Percentiles rank a stretch among this genome's conserved stretches.
phyloP scores from a whole-genome alignment of 805 yeast genomes.

The Debaryomyces castellii region DNA sequence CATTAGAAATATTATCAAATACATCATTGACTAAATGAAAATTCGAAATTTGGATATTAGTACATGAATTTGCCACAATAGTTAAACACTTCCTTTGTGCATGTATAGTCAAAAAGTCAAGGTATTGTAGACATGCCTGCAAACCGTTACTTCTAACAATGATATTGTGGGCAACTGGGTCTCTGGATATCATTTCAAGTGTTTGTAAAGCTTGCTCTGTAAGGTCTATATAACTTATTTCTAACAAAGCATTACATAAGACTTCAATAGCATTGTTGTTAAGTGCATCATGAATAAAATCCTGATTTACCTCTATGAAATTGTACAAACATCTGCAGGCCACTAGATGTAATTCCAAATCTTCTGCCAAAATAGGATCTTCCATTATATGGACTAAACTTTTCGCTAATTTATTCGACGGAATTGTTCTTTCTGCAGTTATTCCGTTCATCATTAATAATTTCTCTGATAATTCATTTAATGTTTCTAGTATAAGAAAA shows the following conservation, averaged over 20 bases:
- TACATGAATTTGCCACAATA: slow-evolving; percentile 70
- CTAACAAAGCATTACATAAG: slow-evolving; percentile 63
- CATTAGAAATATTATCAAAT: slow-evolving; percentile 59
- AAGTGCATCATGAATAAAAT: slow-evolving; percentile 61
- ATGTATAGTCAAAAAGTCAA: slow-evolving; percentile 87
- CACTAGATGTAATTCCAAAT: slow-evolving; percentile 77
- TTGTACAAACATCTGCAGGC: slow-evolving; percentile 85
- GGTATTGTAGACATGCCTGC: slow-evolving; percentile 61
- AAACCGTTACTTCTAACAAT: slow-evolving; percentile 63
- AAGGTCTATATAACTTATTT: slow-evolving; percentile 80
- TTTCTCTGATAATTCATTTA: slow-evolving; percentile 63
- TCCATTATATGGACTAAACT: slow-evolving; percentile 58
- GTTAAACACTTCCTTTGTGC: slow-evolving; percentile 80
- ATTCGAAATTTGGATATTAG: slow-evolving; percentile 42
- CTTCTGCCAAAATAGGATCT: slow-evolving; percentile 57
- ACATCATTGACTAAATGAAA: slow-evolving; percentile 53
- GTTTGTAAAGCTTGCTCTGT: slow-evolving; percentile 90
- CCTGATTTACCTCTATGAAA: slow-evolving; percentile 70
- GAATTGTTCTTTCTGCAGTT: slow-evolving; percentile 61
- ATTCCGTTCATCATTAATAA: slow-evolving; percentile 68
- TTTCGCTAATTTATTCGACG: slow-evolving; percentile 54
- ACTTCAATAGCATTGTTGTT: slow-evolving; percentile 64
- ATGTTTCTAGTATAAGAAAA: slow-evolving; percentile 58
- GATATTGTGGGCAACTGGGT: slow-evolving; percentile 45
- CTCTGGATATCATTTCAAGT: slow-evolving; percentile 62